These are phyloP conservation scores for Coemansia umbellata DNA, from an alignment of 192 early-diverging fungal genomes.

Conservation along the genomic window DNA sequence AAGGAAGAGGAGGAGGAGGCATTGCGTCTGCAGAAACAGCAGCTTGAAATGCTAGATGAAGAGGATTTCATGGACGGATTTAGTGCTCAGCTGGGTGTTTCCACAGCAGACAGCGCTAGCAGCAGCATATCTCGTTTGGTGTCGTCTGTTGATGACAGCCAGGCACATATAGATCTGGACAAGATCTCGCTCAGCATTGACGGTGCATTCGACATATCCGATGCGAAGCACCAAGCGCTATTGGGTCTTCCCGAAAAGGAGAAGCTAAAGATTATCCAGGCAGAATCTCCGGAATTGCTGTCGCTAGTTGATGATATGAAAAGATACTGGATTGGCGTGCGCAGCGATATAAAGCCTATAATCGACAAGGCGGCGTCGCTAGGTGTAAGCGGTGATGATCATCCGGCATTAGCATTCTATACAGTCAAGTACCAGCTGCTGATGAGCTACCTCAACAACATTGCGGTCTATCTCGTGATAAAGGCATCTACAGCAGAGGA, in stretches of 20 bases:
- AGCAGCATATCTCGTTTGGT: slow-evolving; percentile 21
- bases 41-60: slow-evolving; percentile 73
- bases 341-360: slow-evolving; percentile 27
- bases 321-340: slow-evolving; percentile 23
- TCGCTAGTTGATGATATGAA: slow-evolving; percentile 58
- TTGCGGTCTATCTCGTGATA: slow-evolving; percentile 80
- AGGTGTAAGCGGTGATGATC: slow-evolving; percentile 27
- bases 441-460: slow-evolving; percentile 81
- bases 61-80: slow-evolving; percentile 83
- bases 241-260: slow-evolving; percentile 57
- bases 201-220: slow-evolving; percentile 26
- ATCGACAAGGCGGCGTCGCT: slow-evolving; percentile 23
- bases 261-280: slow-evolving; percentile 62
- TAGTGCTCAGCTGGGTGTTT: slow-evolving; percentile 50
- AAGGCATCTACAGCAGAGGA: slow-evolving; percentile 56
- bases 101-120: slow-evolving; percentile 5
- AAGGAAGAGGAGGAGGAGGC: slow-evolving; percentile 89
- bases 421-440: slow-evolving; percentile 52
- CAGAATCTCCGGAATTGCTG: slow-evolving; percentile 71
- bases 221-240: slow-evolving; percentile 35
- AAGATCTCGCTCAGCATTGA: slow-evolving; percentile 12
- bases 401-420: slow-evolving; percentile 49
- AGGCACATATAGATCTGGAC: slow-evolving; percentile 26
- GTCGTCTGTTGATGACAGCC: slow-evolving; percentile 17
- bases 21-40: slow-evolving; percentile 76